Conservation (phyloP, 1,284 basidiomycete genomes). For the Cystobasidiaceae sp. region DNA sequence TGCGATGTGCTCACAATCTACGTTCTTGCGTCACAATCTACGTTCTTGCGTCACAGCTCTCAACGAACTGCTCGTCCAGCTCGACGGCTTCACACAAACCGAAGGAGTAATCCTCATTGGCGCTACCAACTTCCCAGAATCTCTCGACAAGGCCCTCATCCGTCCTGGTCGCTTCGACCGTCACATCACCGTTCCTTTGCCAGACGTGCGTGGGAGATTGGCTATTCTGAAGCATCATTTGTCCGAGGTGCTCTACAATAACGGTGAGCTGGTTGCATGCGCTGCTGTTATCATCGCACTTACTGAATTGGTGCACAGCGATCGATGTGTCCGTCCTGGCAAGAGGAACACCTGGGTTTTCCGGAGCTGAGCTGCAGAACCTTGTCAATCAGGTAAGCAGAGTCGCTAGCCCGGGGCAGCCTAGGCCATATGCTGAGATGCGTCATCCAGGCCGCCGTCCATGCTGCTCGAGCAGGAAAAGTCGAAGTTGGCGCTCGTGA, state of each 20-base stretch:
- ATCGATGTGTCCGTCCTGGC: slow-evolving; percentile 80
- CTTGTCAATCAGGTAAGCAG: slow-evolving; percentile 62
- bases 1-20: neutral
- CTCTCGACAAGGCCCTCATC: slow-evolving; percentile 73
- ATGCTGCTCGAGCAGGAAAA: slow-evolving; percentile 76
- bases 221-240: slow-evolving; percentile 88
- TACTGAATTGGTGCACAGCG: too few species aligned
- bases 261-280: too few species aligned
- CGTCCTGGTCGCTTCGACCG: slow-evolving; percentile 92
- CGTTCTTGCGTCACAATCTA: too few species aligned
- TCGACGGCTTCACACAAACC: slow-evolving; percentile 86
- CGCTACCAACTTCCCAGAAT: slow-evolving; percentile 91
- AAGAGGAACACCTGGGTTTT: slow-evolving; percentile 83
- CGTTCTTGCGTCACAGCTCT: slow-evolving; percentile 57
- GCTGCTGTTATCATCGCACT: too few species aligned
- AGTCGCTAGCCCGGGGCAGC: too few species aligned
- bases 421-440: too few species aligned
- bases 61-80: slow-evolving; percentile 88
- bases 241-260: slow-evolving; percentile 64
- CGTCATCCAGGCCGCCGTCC: slow-evolving; percentile 88
- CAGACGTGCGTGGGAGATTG: slow-evolving; percentile 73
- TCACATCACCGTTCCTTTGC: slow-evolving; percentile 79
- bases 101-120: slow-evolving; percentile 67
- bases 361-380: slow-evolving; percentile 86
- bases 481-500: slow-evolving; percentile 68